These are phyloP conservation scores for Spathaspora hagerdaliae DNA, from an alignment of 805 yeast genomes.

Conservation along the genomic window DNA sequence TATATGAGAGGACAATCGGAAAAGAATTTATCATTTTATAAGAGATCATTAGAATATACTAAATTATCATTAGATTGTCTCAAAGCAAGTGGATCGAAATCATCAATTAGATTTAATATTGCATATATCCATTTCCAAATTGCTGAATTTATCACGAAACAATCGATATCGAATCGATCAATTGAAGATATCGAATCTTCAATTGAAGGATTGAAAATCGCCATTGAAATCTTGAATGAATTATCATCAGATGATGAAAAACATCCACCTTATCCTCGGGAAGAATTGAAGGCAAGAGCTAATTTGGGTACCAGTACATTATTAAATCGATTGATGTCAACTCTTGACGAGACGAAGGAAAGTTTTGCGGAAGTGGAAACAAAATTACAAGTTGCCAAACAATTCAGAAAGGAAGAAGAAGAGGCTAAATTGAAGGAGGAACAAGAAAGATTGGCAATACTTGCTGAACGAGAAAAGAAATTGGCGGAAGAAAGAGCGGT, in stretches of 20 bases:
- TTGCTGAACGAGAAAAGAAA: conserved; percentile 44
- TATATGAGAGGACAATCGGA: conserved; percentile 71
- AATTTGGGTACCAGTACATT: conserved; percentile 76
- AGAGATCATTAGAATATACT: conserved; percentile 60
- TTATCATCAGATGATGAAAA: conserved; percentile 49
- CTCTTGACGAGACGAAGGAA: conserved; percentile 67
- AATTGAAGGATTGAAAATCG: conserved; percentile 54
- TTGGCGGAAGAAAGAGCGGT: conserved; percentile 42
- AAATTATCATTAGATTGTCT: conserved; percentile 46
- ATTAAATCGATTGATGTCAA: conserved; percentile 64
- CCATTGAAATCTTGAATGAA: conserved; percentile 54
- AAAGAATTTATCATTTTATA: conserved; percentile 55
- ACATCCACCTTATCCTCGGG: conserved; percentile 73
- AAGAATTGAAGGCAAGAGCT: conserved; percentile 83
- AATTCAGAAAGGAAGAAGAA: conserved; percentile 55
- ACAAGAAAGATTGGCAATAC: conserved; percentile 38
- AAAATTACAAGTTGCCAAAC: conserved; percentile 72
- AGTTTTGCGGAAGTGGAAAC: conserved; percentile 54
- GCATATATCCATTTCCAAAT: conserved; percentile 83
- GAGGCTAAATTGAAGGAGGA: conserved; percentile 30
- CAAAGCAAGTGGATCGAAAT: conserved; percentile 25
- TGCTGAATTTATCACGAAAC: conserved; percentile 74
- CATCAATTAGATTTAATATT: conserved; percentile 64
- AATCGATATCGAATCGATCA: conserved; percentile 53
- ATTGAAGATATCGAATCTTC: conserved; percentile 58